Conservation (phyloP, 176 grass and related monocot species). For the Hsuehochloa calcarea region DNA sequence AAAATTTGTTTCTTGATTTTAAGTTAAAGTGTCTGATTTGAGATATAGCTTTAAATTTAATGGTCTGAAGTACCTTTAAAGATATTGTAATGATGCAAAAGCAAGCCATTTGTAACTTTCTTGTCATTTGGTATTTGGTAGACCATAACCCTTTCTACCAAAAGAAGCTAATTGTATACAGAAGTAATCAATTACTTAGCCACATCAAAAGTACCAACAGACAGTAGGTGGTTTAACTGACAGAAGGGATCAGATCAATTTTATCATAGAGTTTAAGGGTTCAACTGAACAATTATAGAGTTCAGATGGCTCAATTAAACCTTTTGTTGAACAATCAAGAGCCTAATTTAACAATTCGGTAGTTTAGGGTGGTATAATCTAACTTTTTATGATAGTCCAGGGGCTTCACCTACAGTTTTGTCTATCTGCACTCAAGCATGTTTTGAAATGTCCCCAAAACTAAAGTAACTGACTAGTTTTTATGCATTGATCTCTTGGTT, state of each 20-base stretch:
- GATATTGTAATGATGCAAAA: neutral
- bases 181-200: neutral
- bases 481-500: neutral
- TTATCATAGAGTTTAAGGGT: neutral
- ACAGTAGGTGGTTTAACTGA: neutral
- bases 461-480: neutral
- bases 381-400: neutral
- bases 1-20: neutral
- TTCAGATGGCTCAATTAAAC: neutral
- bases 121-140: neutral
- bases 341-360: neutral
- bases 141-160: neutral
- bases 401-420: neutral
- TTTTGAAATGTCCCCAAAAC: neutral
- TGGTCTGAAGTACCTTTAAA: neutral
- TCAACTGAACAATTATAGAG: slow-evolving; percentile 1
- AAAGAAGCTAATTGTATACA: neutral
- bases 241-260: neutral
- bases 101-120: neutral
- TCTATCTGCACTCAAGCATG: neutral
- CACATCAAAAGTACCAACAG: neutral
- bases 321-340: neutral
- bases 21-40: neutral
- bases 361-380: neutral
- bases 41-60: neutral